Percentiles rank a stretch among this genome's conserved stretches.
Evolutionary conservation across 768 basidiomycete genomes (phyloP).

Genomic region (Macrocybe gigantea): DNA sequence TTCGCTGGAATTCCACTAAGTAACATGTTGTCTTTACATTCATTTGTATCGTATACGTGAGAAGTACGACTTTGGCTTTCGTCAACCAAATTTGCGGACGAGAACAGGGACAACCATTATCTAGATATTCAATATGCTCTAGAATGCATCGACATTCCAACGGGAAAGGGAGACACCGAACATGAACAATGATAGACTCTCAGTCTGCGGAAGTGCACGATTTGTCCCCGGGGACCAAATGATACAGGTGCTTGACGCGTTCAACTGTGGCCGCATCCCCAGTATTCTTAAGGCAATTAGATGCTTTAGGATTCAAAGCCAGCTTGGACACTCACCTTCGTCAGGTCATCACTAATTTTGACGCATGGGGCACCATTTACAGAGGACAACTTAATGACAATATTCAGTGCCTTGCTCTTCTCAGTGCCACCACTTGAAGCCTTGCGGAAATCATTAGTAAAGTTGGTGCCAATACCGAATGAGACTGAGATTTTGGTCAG

Average conservation of each 20-base stretch:
- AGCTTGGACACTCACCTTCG: constrained; percentile 45
- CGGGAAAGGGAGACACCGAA: not conserved
- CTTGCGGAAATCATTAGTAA: constrained; percentile 83
- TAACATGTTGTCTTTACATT: not conserved
- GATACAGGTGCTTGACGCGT: constrained; percentile 50
- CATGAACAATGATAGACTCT: no score
- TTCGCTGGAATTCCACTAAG: constrained; percentile 27
- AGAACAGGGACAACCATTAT: no score
- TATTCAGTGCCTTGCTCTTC: constrained; percentile 82
- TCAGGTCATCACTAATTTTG: constrained; percentile 91
- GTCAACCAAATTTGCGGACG: no score
- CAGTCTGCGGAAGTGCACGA: not conserved
- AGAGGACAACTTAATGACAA: constrained; percentile 87
- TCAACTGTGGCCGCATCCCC: constrained; percentile 57
- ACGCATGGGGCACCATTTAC: constrained; percentile 75
- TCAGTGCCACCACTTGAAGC: constrained; percentile 32
- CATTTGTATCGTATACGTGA: no score
- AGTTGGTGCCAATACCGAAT: constrained; percentile 90
- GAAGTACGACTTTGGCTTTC: no score
- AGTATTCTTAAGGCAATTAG: constrained; percentile 46
- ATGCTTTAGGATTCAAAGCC: not conserved
- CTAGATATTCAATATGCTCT: no score
- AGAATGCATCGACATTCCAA: no score
- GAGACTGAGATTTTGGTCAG: constrained; percentile 42
- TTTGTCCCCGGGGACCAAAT: constrained; percentile 14